Percentiles rank a stretch among this genome's conserved stretches.
Evolutionary conservation across 2,329 filamentous ascomycete genomes (phyloP).

Genomic region (Fusarium anguioides): DNA sequence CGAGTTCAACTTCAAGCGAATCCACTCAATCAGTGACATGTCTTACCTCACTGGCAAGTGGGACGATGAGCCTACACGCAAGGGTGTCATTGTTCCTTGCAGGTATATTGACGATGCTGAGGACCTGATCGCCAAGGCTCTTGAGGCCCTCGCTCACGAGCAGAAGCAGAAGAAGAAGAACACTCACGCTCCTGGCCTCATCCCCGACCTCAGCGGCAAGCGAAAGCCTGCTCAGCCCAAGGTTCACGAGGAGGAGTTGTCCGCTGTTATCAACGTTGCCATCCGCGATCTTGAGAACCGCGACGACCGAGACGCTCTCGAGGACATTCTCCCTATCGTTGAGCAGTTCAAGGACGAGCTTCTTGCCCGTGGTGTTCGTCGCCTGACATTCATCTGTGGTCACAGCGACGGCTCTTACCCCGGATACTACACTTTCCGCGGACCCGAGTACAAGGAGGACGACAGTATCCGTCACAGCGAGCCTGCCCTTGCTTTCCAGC

Average conservation of each 20-base stretch:
- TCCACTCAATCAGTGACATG: constrained; percentile 97
- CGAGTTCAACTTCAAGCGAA: constrained; percentile 77
- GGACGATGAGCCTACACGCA: constrained; percentile 81
- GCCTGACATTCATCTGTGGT: constrained; percentile 95
- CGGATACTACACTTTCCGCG: constrained; percentile 98
- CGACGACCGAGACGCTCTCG: constrained; percentile 83
- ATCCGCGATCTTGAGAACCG: constrained; percentile 87
- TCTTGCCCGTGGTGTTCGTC: constrained; percentile 81
- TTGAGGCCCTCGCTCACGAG: constrained; percentile 80
- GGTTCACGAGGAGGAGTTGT: constrained; percentile 74
- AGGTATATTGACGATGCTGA: constrained; percentile 95
- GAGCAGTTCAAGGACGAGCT: constrained; percentile 87
- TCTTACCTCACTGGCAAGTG: constrained; percentile 82
- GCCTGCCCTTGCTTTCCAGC: constrained; percentile 96
- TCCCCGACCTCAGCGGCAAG: constrained; percentile 79
- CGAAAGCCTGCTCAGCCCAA: constrained; percentile 62
- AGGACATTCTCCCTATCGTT: constrained; percentile 80
- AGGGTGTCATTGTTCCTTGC: constrained; percentile 94
- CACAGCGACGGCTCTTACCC: constrained; percentile 94
- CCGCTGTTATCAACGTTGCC: constrained; percentile 91
- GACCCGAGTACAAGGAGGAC: constrained; percentile 88
- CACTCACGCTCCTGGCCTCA: constrained; percentile 64
- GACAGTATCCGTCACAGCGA: constrained; percentile 97
- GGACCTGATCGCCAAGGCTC: constrained; percentile 82
- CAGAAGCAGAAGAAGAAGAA: constrained; percentile 67